Percentiles rank a stretch among this genome's conserved stretches.
Conservation (phyloP, 2,329 filamentous ascomycete genomes). For the Fusarium sp. region DNA sequence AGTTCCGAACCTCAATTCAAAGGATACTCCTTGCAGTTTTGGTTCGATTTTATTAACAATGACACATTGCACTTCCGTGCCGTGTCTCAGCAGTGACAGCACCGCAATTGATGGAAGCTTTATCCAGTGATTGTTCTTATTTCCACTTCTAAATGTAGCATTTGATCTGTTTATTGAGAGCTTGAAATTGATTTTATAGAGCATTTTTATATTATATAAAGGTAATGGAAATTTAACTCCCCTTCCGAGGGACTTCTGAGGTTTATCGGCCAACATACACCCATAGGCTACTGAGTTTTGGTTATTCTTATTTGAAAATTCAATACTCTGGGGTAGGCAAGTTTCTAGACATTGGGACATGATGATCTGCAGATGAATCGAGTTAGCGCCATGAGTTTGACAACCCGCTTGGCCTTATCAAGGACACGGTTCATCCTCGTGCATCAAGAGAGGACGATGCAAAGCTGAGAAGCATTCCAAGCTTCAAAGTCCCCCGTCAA, state of each 20-base stretch:
- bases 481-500: neutral
- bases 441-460: neutral
- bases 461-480: neutral
- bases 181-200: too few relatives aligned
- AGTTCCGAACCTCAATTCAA: neutral
- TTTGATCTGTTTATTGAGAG: accelerated
- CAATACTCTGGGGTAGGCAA: neutral
- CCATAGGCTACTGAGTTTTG: neutral
- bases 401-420: neutral
- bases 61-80: accelerated
- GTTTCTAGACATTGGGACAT: neutral
- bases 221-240: accelerated
- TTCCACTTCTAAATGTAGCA: accelerated
- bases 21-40: neutral
- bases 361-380: neutral
- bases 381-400: neutral
- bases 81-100: neutral
- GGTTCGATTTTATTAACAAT: accelerated
- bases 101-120: too few relatives aligned
- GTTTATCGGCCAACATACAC: too few relatives aligned
- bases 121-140: accelerated
- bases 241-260: accelerated
- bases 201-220: neutral
- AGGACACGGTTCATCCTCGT: neutral
- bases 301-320: neutral